Percentiles rank a stretch among this genome's conserved stretches.
phyloP scores from a whole-genome alignment of 768 basidiomycete genomes.

The Tylopilus subfusipes region DNA sequence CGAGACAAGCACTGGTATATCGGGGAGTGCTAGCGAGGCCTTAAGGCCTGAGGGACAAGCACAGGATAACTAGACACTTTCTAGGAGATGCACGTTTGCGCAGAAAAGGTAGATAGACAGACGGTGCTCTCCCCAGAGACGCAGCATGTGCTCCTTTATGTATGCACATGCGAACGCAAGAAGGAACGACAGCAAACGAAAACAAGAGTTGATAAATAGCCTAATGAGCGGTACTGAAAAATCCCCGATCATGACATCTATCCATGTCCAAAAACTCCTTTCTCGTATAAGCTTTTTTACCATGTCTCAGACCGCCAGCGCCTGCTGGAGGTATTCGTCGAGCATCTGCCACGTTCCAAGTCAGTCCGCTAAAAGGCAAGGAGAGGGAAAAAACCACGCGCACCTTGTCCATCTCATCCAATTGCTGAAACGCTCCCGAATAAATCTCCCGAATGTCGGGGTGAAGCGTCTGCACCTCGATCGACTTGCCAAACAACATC shows the following conservation, averaged over 20 bases:
- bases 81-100: neutral
- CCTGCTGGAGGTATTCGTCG: constrained; percentile 31
- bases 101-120: neutral
- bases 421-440: constrained; percentile 60
- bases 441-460: constrained; percentile 72
- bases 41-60: too few relatives aligned
- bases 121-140: neutral
- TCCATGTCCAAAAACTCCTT: neutral
- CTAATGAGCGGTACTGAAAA: constrained; percentile 4
- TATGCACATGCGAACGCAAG: neutral
- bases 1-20: neutral
- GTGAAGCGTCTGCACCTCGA: constrained; percentile 63
- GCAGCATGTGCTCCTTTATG: neutral
- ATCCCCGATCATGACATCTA: neutral
- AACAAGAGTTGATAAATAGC: constrained; percentile 14
- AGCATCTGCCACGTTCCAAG: constrained; percentile 16
- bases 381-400: constrained; percentile 1
- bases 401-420: constrained; percentile 82
- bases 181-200: neutral
- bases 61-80: too few relatives aligned
- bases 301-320: constrained; percentile 11
- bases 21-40: too few relatives aligned
- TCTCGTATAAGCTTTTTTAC: neutral
- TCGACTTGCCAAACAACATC: constrained; percentile 62
- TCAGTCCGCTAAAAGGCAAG: constrained; percentile 2